phyloP scores from a whole-genome alignment of 1,284 basidiomycete genomes.

The Microstroma glucosiphilum region DNA sequence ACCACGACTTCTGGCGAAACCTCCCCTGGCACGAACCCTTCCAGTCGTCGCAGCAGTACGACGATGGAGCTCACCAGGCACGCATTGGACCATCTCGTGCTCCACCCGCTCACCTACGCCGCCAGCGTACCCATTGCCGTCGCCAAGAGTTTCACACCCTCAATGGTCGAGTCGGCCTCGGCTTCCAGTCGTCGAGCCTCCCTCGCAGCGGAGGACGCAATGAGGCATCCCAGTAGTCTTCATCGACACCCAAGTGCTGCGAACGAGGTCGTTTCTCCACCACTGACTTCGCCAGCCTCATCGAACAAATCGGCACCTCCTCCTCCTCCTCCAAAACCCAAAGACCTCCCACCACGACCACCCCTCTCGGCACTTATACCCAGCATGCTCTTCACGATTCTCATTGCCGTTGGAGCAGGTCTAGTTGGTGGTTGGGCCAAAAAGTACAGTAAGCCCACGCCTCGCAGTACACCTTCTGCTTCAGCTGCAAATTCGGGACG shows the following conservation, averaged over 20 bases:
- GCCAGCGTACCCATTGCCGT: background rate
- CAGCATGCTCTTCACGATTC: slow-evolving; percentile 34
- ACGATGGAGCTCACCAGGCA: background rate
- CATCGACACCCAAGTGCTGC: background rate
- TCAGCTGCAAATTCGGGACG: background rate
- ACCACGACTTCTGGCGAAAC: background rate
- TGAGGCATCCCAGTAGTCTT: too few species aligned
- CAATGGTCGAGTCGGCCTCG: background rate
- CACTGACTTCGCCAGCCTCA: too few species aligned
- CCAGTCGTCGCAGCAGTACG: background rate
- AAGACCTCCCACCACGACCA: slow-evolving; percentile 32
- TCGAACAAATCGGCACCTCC: too few species aligned
- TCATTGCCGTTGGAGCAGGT: slow-evolving; percentile 35
- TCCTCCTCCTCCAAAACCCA: background rate
- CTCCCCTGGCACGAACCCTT: background rate
- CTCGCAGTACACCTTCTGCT: background rate
- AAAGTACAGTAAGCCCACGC: background rate
- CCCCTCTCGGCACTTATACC: slow-evolving; percentile 35
- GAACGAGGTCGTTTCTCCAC: too few species aligned
- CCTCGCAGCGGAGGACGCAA: background rate
- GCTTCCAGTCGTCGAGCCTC: background rate
- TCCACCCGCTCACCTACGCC: background rate
- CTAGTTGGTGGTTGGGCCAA: slow-evolving; percentile 10
- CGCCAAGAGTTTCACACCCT: slow-evolving; percentile 3
- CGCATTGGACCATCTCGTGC: background rate